Evolutionary conservation across 2,329 filamentous ascomycete species (phyloP), one percentile per base, ranked within the genome.

Genomic region (Stagonosporopsis vannaccii): DNA sequence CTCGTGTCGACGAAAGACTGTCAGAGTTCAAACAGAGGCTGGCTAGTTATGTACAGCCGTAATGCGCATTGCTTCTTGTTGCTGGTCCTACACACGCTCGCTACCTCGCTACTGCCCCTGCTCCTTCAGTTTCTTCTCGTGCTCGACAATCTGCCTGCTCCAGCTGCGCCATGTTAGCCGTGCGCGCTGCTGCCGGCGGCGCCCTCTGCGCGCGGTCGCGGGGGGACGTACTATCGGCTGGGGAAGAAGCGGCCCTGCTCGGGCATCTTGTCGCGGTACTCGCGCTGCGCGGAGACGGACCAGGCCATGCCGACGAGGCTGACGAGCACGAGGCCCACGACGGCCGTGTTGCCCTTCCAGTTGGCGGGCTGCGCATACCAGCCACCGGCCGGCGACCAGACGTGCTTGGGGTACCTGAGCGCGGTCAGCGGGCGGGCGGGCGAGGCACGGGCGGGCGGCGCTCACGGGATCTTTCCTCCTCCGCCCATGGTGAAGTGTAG

Each of bases 351-450:
- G 71, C 82, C 81, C 78, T 90, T 95, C 95, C 95, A 99, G 84
- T 99, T 99, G 67, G 85, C 83, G 50, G 95, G 95, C 77, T 96
- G 94, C 51, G 89, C 82, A 80, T 99, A 99, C 95, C 95, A 99
- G 80, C 95, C 95, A 85, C 95, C 95, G 65, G 94, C 84, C 60
- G 95, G 95, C 74, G 95, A 98, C 95, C 95, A 99, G 85, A 99
- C 92, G 84, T 99, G 94, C 85, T 97, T 97, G 78, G 92, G 93
- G 81, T 97, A 97, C 75, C 92, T 96, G 71, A n/a, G 43, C 39
- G 20, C 25, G 33, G 66, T 71, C 51, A 71, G 62, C 45, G 22
- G 37, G 19, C 56, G 55, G 28, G 28, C 39, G 25, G 22, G 28
- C 33, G 52, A 33, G 56, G 49, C 50, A 68, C 61, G 67, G 66